Evolutionary conservation across 2,329 filamentous ascomycete genomes (phyloP).

Genomic region (Drechslerella coelobrocha): DNA sequence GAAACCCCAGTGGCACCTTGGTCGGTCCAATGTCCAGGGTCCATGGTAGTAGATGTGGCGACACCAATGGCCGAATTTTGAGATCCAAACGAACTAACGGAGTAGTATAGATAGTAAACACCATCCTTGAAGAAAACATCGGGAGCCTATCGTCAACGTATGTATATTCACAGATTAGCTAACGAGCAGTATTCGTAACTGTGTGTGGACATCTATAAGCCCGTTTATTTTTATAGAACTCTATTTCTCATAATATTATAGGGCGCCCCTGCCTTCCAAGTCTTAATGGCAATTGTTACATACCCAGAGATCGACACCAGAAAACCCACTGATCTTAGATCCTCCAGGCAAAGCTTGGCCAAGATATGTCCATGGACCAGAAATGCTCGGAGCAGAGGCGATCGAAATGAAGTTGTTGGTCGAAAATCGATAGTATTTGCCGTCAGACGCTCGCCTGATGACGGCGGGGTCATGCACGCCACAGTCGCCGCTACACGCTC

Average conservation of each 20-base stretch:
- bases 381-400: constrained; percentile 58
- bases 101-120: constrained; percentile 71
- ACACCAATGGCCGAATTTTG: constrained; percentile 69
- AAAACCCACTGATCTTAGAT: constrained; percentile 58
- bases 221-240: too few species aligned
- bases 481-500: constrained; percentile 59
- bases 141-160: constrained; percentile 64
- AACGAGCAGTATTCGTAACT: too few species aligned
- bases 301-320: constrained; percentile 60
- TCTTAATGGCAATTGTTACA: too few species aligned
- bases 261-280: too few species aligned
- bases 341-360: constrained; percentile 59
- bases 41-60: constrained; percentile 61
- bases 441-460: constrained; percentile 58
- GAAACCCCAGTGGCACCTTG: constrained; percentile 65
- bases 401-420: constrained; percentile 60
- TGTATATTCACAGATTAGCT: neutral
- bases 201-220: too few species aligned
- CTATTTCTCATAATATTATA: too few species aligned
- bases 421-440: constrained; percentile 61
- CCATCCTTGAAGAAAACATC: constrained; percentile 67
- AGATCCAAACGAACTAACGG: constrained; percentile 68
- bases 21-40: constrained; percentile 68
- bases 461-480: constrained; percentile 60
- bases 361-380: constrained; percentile 60